phyloP scores from a whole-genome alignment of 495 filamentous ascomycete genomes.

The Annulohypoxylon moriforme region DNA sequence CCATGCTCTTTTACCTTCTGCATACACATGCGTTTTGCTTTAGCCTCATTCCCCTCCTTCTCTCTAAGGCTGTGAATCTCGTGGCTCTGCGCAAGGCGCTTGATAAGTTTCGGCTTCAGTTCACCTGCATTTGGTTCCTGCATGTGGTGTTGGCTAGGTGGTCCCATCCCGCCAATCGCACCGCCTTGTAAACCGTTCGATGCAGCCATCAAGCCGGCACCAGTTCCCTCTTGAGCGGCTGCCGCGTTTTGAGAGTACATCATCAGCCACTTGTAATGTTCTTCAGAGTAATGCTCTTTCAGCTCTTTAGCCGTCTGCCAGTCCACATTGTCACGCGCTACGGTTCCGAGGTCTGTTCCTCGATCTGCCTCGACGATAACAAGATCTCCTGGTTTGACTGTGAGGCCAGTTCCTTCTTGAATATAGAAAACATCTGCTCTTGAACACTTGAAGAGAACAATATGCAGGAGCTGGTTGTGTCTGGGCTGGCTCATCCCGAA shows the following conservation, averaged over 20 bases:
- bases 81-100: constrained; percentile 88
- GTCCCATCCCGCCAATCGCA: constrained; percentile 79
- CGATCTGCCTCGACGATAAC: constrained; percentile 98
- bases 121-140: constrained; percentile 80
- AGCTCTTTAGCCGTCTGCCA: constrained; percentile 85
- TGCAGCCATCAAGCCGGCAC: constrained; percentile 65
- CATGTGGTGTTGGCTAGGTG: constrained; percentile 74
- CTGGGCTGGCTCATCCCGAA: constrained; percentile 73
- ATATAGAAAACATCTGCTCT: constrained; percentile 96
- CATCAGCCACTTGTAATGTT: constrained; percentile 97
- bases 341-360: constrained; percentile 94
- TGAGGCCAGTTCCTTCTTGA: constrained; percentile 91
- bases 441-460: constrained; percentile 95
- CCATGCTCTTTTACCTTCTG: constrained; percentile 95
- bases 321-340: constrained; percentile 83
- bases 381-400: constrained; percentile 88
- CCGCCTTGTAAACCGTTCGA: constrained; percentile 71
- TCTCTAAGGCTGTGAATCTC: constrained; percentile 88
- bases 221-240: constrained; percentile 65
- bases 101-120: constrained; percentile 94
- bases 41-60: constrained; percentile 97
- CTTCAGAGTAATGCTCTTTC: constrained; percentile 88
- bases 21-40: constrained; percentile 95
- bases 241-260: constrained; percentile 88
- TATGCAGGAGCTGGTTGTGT: constrained; percentile 85